Percentiles rank a stretch among this genome's conserved stretches.
Conservation (phyloP, 192 early-diverging fungal species). For the Coemansia sp. region DNA sequence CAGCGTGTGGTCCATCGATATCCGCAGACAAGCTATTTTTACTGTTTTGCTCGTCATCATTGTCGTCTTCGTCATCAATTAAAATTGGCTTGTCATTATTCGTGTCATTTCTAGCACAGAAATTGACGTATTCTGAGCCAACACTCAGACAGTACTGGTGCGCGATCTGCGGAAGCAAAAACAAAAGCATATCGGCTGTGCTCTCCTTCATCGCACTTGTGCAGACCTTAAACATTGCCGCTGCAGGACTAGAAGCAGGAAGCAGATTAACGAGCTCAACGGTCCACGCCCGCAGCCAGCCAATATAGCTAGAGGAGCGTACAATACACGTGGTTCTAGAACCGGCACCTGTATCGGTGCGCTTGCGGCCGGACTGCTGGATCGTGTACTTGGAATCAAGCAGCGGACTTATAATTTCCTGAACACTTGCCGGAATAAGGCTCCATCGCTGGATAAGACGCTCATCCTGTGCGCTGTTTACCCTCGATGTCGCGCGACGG, state of each 20-base stretch:
- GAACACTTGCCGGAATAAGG: slow-evolving; percentile 34
- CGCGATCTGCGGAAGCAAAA: slow-evolving; percentile 36
- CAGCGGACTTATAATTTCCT: slow-evolving; percentile 31
- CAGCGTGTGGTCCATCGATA: not conserved
- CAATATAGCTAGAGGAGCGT: slow-evolving; percentile 12
- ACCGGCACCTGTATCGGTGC: not conserved
- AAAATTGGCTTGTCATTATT: slow-evolving; percentile 14
- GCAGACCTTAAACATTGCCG: slow-evolving; percentile 33
- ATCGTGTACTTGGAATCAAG: slow-evolving; percentile 52
- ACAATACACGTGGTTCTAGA: slow-evolving; percentile 22
- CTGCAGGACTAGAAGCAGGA: slow-evolving; percentile 5
- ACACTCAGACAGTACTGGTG: slow-evolving; percentile 35
- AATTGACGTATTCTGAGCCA: not conserved
- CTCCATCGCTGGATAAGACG: slow-evolving; percentile 41
- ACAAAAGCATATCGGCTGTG: slow-evolving; percentile 30
- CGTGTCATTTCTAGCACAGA: not conserved
- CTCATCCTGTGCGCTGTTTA: slow-evolving; percentile 8
- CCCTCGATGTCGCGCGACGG: slow-evolving; percentile 5
- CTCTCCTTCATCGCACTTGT: slow-evolving; percentile 46
- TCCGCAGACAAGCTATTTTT: not conserved
- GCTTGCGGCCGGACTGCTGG: slow-evolving; percentile 20
- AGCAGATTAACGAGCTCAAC: slow-evolving; percentile 24
- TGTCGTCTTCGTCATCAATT: slow-evolving; percentile 10
- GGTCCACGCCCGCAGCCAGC: slow-evolving; percentile 44
- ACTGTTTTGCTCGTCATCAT: slow-evolving; percentile 22